Conservation (phyloP, 148 eudicot genomes). For the Camellia sinensis region DNA sequence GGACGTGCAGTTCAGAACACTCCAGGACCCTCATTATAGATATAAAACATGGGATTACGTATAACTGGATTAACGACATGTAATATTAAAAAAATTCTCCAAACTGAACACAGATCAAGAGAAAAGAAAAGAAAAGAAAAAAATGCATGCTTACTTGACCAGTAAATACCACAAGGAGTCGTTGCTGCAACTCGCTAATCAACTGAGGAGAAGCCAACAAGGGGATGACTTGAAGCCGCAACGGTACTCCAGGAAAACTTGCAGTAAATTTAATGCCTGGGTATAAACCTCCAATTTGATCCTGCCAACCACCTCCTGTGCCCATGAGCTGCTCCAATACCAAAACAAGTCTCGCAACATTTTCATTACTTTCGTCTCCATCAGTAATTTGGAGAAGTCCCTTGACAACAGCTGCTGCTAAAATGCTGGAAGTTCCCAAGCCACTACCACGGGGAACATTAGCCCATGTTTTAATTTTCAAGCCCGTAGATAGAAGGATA, state of each 20-base stretch:
- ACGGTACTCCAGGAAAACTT: slow-evolving; percentile 92
- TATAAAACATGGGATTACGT: not conserved
- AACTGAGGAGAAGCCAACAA: slow-evolving; percentile 66
- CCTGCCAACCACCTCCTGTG: slow-evolving; percentile 99
- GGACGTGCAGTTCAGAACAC: not conserved
- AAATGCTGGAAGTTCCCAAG: slow-evolving; percentile 94
- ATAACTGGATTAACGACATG: not conserved
- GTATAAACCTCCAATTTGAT: slow-evolving; percentile 93
- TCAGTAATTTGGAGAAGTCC: slow-evolving; percentile 76
- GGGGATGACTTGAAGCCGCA: slow-evolving; percentile 87
- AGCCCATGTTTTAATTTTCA: slow-evolving; percentile 85
- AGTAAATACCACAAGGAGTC: slow-evolving; percentile 92
- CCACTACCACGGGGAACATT: slow-evolving; percentile 99
- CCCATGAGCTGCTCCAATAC: slow-evolving; percentile 99
- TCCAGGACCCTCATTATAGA: not conserved
- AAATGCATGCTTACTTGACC: slow-evolving; percentile 72
- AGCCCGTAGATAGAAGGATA: slow-evolving; percentile 45
- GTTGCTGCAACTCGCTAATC: slow-evolving; percentile 61
- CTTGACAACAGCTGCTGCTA: slow-evolving; percentile 97
- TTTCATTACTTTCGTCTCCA: slow-evolving; percentile 78
- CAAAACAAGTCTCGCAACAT: slow-evolving; percentile 83
- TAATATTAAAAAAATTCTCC: too few species aligned
- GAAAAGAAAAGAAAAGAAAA: not conserved
- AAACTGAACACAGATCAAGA: not conserved
- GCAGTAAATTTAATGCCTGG: slow-evolving; percentile 84